Conservation (phyloP, 2,329 filamentous ascomycete species). For the Fusarium fujikuroi region DNA sequence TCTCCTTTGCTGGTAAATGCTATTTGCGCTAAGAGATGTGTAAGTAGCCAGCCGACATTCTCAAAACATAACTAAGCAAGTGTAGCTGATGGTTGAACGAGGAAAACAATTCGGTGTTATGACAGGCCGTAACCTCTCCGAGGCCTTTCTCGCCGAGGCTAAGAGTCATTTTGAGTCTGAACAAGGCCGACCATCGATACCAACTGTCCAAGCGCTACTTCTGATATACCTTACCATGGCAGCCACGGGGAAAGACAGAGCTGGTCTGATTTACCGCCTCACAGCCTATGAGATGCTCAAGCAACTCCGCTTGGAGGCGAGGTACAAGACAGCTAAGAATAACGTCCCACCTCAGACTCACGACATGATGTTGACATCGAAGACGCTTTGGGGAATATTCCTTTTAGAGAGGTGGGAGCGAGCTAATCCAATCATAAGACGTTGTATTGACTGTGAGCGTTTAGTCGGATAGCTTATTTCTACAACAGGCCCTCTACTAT, state of each 20-base stretch:
- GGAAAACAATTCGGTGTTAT: background rate
- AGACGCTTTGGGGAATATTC: background rate
- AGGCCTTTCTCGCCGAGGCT: background rate
- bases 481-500: background rate
- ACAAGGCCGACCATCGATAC: background rate
- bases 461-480: conserved; percentile 6
- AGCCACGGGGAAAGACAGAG: background rate
- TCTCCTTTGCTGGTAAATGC: background rate
- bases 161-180: background rate
- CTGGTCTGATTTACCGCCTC: background rate
- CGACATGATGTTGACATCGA: background rate
- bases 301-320: background rate
- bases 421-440: background rate
- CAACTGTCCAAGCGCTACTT: background rate
- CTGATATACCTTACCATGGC: background rate
- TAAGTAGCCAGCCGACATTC: background rate
- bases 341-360: background rate
- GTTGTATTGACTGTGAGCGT: background rate
- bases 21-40: background rate
- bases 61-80: background rate
- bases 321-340: background rate
- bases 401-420: background rate
- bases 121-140: background rate
- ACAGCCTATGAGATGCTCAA: background rate
- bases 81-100: conserved; percentile 3